Percentiles rank a stretch among this genome's conserved stretches.
Evolutionary conservation across 1,284 basidiomycete species (phyloP).

Genomic region (Ustilago loliicola): DNA sequence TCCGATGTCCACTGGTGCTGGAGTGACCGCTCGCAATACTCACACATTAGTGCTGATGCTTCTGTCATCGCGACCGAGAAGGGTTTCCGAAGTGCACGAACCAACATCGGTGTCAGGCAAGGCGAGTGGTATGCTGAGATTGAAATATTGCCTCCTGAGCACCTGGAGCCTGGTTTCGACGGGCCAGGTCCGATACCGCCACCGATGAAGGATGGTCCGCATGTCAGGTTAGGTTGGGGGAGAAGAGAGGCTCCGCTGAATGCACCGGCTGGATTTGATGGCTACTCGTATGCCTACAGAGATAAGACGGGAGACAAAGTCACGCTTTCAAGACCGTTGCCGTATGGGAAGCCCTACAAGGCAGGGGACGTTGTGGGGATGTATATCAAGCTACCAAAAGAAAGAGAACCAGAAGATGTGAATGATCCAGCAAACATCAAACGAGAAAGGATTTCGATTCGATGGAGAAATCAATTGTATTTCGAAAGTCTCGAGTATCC

Average conservation of each 20-base stretch:
- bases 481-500: slow-evolving; percentile 94
- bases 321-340: slow-evolving; percentile 82
- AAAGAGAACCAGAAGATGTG: slow-evolving; percentile 25
- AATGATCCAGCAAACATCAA: slow-evolving; percentile 58
- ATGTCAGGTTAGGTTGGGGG: slow-evolving; percentile 91
- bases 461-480: slow-evolving; percentile 94
- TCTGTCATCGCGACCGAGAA: slow-evolving; percentile 83
- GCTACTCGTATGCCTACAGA: slow-evolving; percentile 89
- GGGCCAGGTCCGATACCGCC: slow-evolving; percentile 41
- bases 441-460: slow-evolving; percentile 77
- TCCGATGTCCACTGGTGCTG: slow-evolving; percentile 67
- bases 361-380: slow-evolving; percentile 93
- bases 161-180: slow-evolving; percentile 71
- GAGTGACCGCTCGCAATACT: slow-evolving; percentile 78
- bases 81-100: slow-evolving; percentile 89
- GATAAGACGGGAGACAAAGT: slow-evolving; percentile 94
- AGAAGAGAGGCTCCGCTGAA: slow-evolving; percentile 91
- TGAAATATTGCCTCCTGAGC: slow-evolving; percentile 77
- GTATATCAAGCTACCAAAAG: slow-evolving; percentile 85
- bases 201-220: slow-evolving; percentile 75
- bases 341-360: slow-evolving; percentile 79
- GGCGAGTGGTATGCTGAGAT: slow-evolving; percentile 97
- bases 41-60: slow-evolving; percentile 86
- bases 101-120: slow-evolving; percentile 88
- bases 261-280: slow-evolving; percentile 91